A percentile compares a stretch with the other conserved stretches of the same genome.
Evolutionary conservation across 2,329 filamentous ascomycete genomes (phyloP).

Genomic region (Xylaria multiplex): DNA sequence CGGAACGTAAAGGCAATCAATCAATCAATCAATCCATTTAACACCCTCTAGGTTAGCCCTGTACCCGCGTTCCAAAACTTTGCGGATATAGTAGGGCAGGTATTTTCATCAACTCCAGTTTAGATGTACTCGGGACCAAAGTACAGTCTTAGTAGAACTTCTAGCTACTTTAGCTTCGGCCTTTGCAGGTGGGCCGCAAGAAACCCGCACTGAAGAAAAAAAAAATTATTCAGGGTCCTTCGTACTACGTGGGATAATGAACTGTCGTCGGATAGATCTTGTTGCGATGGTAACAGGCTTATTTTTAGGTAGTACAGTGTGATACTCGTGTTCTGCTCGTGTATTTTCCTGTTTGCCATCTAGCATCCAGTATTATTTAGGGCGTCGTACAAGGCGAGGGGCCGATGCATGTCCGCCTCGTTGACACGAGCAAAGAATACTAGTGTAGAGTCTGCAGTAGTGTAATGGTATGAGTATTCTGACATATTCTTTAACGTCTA

Average conservation of each 20-base stretch:
- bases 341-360: slow-evolving; percentile 11
- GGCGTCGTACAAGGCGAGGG: slow-evolving; percentile 11
- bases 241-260: background rate
- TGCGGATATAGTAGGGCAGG: slow-evolving; percentile 4
- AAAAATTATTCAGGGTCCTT: slow-evolving; percentile 6
- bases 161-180: slow-evolving; percentile 9
- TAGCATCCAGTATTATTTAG: background rate
- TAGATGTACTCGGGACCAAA: slow-evolving; percentile 9
- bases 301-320: slow-evolving; percentile 11
- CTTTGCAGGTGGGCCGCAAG: slow-evolving; percentile 1
- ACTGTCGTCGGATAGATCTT: slow-evolving; percentile 9
- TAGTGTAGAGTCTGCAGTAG: background rate
- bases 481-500: background rate
- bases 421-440: background rate
- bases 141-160: background rate
- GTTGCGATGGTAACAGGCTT: slow-evolving; percentile 20
- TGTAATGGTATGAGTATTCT: background rate
- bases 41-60: background rate
- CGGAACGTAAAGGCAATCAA: background rate
- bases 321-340: background rate
- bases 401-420: slow-evolving; percentile 15
- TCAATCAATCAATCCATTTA: background rate
- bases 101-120: slow-evolving; percentile 17
- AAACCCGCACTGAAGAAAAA: slow-evolving; percentile 12
- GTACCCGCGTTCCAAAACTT: background rate